Evolutionary conservation across 2,329 filamentous ascomycete species (phyloP), one percentile per base, ranked within the genome.

Genomic region (Xylariaceae sp.): DNA sequence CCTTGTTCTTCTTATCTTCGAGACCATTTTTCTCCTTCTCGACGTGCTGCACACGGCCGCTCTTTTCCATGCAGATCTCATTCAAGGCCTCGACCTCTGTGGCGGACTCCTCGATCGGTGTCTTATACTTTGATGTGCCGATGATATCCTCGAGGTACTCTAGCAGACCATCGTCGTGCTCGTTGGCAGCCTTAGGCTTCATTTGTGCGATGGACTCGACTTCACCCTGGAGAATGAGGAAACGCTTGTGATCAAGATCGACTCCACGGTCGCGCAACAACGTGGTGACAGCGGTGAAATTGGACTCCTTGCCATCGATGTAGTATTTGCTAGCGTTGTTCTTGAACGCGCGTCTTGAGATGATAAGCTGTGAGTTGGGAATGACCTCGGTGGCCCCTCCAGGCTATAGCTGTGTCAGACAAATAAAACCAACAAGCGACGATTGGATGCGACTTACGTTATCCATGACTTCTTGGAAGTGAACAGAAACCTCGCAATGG

Each of bases 261-360:
- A 99, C 89, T 2, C 94, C 95, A 19, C 89, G 84, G 18, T 90
- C 90, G 49, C 87, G 87, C 9, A 99, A 80, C 12, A 99, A 75
- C 0, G 86, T 89, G 0, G 91, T 96, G 27, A 99, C 94, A 0
- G 85, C 81, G 0, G 91, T 97, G 67, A 96, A 99, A 64, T 89
- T 95, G 32, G 92, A 96, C 54, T 87, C 85, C 61, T 87, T 89
- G 56, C 81, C 83, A 64, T 99, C 90, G 74, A 99, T 95, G 71
- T 95, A 97, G 72, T 99, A 99, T 69, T 94, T 95, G 81, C 92
- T 97, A 10, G 89, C 86, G 70, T 97, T 99, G 72, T 97, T 99
- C 68, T 90, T 94, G 81, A 99, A 99, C 0, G 91, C 94, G 65
- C 86, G 87, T 62, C 94, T 84, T 7, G 94, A 96, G 58, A 99